phyloP scores from a whole-genome alignment of 345 rosid genomes.

The Salix caprea region DNA sequence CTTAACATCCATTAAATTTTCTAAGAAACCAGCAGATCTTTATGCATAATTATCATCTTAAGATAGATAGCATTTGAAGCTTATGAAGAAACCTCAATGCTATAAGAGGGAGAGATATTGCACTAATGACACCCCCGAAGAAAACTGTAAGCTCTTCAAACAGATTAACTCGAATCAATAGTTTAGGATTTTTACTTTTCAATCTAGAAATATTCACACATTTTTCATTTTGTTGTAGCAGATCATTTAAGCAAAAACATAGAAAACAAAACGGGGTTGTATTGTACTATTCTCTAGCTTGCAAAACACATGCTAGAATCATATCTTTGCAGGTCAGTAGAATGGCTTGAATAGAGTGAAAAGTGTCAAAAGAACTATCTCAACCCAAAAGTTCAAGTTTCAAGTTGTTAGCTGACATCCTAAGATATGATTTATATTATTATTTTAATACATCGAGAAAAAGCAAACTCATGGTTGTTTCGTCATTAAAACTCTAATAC shows the following conservation, averaged over 20 bases:
- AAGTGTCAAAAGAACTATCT: no score
- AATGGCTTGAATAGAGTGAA: neutral
- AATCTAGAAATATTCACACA: neutral
- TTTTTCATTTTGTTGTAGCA: neutral
- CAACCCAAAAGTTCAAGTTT: no score
- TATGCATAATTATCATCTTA: neutral
- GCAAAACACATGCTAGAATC: neutral
- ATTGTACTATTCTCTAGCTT: neutral
- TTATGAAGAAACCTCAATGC: no score
- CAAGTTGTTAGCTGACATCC: no score
- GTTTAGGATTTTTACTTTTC: neutral
- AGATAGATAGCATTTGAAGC: neutral
- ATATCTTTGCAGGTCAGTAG: neutral
- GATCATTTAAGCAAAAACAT: neutral
- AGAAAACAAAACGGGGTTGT: neutral
- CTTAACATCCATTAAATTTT: neutral
- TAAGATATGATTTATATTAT: no score
- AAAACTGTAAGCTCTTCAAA: neutral
- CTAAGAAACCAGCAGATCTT: neutral
- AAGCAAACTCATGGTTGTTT: no score
- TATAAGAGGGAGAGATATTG: neutral
- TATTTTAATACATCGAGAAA: no score
- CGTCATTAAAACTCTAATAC: no score
- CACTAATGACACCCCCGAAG: neutral
- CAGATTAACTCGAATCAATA: constrained; percentile 1